These are phyloP conservation scores for Sungouiella blattae DNA, from an alignment of 805 yeast species.

Conservation along the genomic window DNA sequence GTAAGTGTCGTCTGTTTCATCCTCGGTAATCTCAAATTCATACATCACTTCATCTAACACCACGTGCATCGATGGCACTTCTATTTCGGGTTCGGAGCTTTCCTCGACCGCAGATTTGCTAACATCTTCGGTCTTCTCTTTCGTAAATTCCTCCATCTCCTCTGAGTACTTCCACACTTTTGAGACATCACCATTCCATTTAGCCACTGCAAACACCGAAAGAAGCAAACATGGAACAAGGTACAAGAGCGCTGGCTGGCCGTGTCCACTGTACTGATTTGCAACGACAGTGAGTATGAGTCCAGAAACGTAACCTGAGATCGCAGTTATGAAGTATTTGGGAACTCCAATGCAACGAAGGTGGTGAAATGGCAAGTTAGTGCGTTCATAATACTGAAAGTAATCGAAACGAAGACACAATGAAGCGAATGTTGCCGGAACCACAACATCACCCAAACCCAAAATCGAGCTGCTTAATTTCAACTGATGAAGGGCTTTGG, in stretches of 20 bases:
- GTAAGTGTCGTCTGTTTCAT: constrained; percentile 8
- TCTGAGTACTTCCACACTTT: constrained; percentile 37
- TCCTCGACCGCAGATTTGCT: constrained; percentile 1
- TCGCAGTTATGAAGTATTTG: constrained; percentile 45
- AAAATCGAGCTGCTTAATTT: constrained; percentile 31
- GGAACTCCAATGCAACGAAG: constrained; percentile 35
- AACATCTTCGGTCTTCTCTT: constrained; percentile 3
- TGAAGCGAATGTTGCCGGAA: constrained; percentile 55
- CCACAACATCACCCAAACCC: constrained; percentile 65
- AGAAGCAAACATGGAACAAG: constrained; percentile 48
- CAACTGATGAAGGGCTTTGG: neutral
- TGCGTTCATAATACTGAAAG: constrained; percentile 21
- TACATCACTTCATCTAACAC: neutral
- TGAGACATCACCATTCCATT: constrained; percentile 39
- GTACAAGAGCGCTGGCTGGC: constrained; percentile 69
- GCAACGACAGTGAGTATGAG: constrained; percentile 41
- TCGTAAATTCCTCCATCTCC: constrained; percentile 20
- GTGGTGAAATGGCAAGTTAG: constrained; percentile 13
- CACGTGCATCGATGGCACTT: neutral
- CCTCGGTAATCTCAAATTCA: constrained; percentile 9
- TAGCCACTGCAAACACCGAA: constrained; percentile 31
- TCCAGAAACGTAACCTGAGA: constrained; percentile 49
- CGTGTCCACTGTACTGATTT: constrained; percentile 36
- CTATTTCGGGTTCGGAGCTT: no score
- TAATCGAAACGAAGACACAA: constrained; percentile 55